These are phyloP conservation scores for Lippia alba DNA, from an alignment of 305 asterid genomes.

Conservation along the genomic window DNA sequence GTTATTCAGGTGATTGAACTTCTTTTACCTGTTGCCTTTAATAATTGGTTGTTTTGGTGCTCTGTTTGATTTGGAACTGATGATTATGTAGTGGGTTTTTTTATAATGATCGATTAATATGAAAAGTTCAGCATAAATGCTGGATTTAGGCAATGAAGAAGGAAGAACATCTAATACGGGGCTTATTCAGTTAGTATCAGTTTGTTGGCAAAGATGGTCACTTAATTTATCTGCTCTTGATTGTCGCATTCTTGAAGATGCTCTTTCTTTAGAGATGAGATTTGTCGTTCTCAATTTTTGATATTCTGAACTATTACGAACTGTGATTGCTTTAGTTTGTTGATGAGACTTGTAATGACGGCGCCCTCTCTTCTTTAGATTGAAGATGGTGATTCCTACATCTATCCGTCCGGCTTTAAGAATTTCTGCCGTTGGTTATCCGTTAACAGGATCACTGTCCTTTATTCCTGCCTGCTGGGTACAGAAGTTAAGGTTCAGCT, in stretches of 20 bases:
- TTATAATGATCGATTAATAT: neutral
- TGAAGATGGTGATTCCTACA: constrained; percentile 47
- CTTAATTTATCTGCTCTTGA: neutral
- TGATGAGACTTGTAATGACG: constrained; percentile 23
- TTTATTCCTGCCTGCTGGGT: constrained; percentile 57
- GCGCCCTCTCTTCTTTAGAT: no score
- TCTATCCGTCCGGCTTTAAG: constrained; percentile 62
- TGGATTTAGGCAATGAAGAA: neutral
- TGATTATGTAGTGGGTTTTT: no score
- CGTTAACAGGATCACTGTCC: constrained; percentile 52
- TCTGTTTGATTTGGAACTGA: neutral
- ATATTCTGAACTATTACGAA: constrained; percentile 15
- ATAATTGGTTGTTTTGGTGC: constrained; percentile 4
- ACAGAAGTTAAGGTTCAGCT: constrained; percentile 50
- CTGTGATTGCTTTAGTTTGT: constrained; percentile 19
- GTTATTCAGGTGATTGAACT: constrained; percentile 31
- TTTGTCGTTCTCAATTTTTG: constrained; percentile 13
- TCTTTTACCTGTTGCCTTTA: constrained; percentile 7
- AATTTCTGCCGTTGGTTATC: constrained; percentile 66
- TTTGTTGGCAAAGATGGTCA: neutral
- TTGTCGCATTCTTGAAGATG: constrained; percentile 6
- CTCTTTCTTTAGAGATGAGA: neutral
- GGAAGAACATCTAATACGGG: no score
- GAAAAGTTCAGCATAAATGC: neutral
- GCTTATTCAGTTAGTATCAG: no score